Percentiles rank a stretch among this genome's conserved stretches.
phyloP scores from a whole-genome alignment of 768 basidiomycete species.

The Obba rivulosa region DNA sequence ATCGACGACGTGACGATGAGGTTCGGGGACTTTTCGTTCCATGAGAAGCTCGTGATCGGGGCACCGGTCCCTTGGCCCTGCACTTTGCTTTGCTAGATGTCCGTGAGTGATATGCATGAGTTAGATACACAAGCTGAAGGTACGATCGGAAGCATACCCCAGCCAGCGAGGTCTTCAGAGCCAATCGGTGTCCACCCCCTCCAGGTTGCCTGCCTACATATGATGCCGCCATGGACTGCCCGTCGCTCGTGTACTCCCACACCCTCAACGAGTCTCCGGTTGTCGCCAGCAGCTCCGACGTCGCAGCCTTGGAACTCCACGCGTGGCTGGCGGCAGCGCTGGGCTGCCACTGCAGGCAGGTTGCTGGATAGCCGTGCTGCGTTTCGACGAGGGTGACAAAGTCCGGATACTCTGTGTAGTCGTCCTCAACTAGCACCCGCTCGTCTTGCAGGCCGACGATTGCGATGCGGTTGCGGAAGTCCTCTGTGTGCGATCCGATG shows the following conservation, averaged over 20 bases:
- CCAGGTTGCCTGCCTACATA: constrained; percentile 68
- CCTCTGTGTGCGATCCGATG: constrained; percentile 81
- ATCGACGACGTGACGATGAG: constrained; percentile 96
- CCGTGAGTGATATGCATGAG: not conserved
- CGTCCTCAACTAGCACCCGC: constrained; percentile 80
- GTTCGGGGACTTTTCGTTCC: constrained; percentile 90
- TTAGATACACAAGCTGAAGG: not conserved
- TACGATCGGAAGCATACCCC: constrained; percentile 73
- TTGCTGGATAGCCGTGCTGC: constrained; percentile 89
- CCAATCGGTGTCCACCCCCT: constrained; percentile 55
- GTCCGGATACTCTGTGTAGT: constrained; percentile 78
- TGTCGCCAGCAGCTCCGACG: constrained; percentile 83
- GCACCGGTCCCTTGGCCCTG: constrained; percentile 80
- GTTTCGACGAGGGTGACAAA: constrained; percentile 83
- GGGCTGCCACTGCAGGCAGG: constrained; percentile 92
- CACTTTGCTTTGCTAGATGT: constrained; percentile 76
- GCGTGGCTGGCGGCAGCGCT: constrained; percentile 52
- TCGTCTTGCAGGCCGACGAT: constrained; percentile 80
- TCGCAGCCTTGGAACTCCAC: constrained; percentile 64
- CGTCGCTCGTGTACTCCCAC: constrained; percentile 82
- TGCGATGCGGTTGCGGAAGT: constrained; percentile 77
- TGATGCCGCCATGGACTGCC: constrained; percentile 44
- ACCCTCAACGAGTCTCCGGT: constrained; percentile 91
- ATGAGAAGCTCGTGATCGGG: constrained; percentile 94
- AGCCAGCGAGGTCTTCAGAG: constrained; percentile 72